Base-by-base conservation (phyloP, 805 yeast species). In the Wickerhamiella musiphila region DNA sequence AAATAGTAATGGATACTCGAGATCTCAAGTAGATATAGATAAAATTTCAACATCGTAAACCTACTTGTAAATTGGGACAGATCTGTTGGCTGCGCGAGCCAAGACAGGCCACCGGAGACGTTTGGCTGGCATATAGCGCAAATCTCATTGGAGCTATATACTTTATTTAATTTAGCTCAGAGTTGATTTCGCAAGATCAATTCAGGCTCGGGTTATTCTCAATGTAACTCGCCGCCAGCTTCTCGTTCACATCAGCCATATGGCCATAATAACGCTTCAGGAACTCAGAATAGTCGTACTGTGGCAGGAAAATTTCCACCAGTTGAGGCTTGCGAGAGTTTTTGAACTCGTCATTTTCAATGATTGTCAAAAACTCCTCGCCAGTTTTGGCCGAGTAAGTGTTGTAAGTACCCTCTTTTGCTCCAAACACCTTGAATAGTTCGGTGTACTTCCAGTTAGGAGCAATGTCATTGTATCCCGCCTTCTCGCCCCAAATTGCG, bases 401-500 rank as follows among this genome's bases (percentile, higher is more conserved):
- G 26, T 45, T 49, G 32, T 57, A 29, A 29, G 37, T 38, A 31
- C 46, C 44, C 32, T 45, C 41, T 24, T 53, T 48, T 7, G 55
- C 52, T 11, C 52, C 45, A 41, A 84, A 76, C 12, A 69, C 66
- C 35, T 66, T 61, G 40, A 78, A 65, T 22, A 79, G 56, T 36
- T 68, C 56, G 2, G 74, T 64, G 93, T 93, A 83, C 39, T 75
- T 61, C 94, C 94, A 84, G 37, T 63, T 53, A 26, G 76, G 75
- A 50, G 74, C 69, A 37, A 84, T 74, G 45, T 83, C 94, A 52
- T 84, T 84, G 53, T 83, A 84, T 1, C 65, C 54, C 49, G 79
- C 68, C 18, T 66, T 57, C 18, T 81, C 76, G 4, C 94, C 95
- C 48, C 73, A 68, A 43, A 84, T 78, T 16, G 74, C 68, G 50